phyloP scores from a whole-genome alignment of 2,329 filamentous ascomycete species.

The Diaporthe batatas region DNA sequence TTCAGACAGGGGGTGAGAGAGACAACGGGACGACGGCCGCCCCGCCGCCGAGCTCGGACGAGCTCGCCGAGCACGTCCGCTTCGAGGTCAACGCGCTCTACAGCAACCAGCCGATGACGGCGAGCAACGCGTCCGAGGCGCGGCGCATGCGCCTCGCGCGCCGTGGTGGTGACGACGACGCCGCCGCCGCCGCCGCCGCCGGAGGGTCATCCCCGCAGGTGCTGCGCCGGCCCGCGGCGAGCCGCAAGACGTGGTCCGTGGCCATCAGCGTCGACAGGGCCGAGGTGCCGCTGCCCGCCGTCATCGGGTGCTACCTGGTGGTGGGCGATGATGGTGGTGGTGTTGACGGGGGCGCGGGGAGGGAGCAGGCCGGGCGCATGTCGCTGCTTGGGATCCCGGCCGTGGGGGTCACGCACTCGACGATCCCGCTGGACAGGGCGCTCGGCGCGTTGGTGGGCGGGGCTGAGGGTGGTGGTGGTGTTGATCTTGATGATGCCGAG shows the following conservation, averaged over 20 bases:
- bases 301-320: constrained; percentile 52
- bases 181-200: too few species aligned
- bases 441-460: constrained; percentile 43
- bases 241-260: constrained; percentile 47
- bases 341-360: fast-evolving
- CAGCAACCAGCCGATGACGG: constrained; percentile 37
- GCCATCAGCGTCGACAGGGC: constrained; percentile 54
- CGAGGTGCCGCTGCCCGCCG: constrained; percentile 54
- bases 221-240: constrained; percentile 44
- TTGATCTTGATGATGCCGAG: constrained; percentile 31
- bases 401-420: constrained; percentile 50
- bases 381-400: constrained; percentile 55
- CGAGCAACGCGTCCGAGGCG: constrained; percentile 5
- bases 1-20: too few species aligned
- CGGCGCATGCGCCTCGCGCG: background rate
- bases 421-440: constrained; percentile 49
- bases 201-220: too few species aligned
- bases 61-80: constrained; percentile 72
- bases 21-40: background rate
- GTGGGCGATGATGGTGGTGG: too few species aligned
- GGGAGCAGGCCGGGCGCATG: constrained; percentile 50
- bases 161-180: background rate
- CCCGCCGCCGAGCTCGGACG: constrained; percentile 60
- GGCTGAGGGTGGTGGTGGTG: constrained; percentile 11
- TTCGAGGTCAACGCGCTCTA: constrained; percentile 69